Conservation (phyloP, 345 rosid species). For the Pistacia integerrima region DNA sequence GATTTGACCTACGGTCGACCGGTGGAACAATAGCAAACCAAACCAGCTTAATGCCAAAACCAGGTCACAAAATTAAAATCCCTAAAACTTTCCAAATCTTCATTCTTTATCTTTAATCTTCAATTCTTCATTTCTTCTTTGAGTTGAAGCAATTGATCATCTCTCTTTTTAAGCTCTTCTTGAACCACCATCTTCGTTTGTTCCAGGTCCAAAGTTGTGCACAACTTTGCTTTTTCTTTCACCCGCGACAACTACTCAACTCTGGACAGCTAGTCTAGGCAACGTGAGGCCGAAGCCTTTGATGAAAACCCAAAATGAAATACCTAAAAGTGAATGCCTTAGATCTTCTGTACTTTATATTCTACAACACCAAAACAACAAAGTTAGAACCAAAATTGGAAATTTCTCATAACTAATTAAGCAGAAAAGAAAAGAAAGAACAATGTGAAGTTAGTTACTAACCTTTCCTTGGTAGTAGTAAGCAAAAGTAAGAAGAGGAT, state of each 20-base stretch:
- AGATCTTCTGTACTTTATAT: conserved; percentile 54
- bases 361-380: conserved; percentile 41
- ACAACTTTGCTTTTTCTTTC: conserved; percentile 18
- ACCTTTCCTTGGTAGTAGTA: conserved; percentile 71
- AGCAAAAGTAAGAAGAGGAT: conserved; percentile 53
- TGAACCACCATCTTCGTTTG: conserved; percentile 65
- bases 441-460: too few species aligned
- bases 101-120: too few species aligned
- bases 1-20: too few species aligned
- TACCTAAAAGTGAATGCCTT: conserved; percentile 49
- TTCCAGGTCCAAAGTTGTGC: conserved; percentile 72
- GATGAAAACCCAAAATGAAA: too few species aligned
- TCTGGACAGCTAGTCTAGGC: too few species aligned
- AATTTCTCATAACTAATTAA: neutral
- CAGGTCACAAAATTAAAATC: too few species aligned
- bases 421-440: too few species aligned
- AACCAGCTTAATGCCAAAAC: too few species aligned
- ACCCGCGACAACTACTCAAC: too few species aligned
- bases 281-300: too few species aligned
- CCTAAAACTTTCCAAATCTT: too few species aligned
- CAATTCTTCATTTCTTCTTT: conserved; percentile 21
- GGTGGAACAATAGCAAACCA: too few species aligned
- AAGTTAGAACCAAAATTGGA: conserved; percentile 14
- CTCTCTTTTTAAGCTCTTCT: conserved; percentile 75
- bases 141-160: conserved; percentile 62